phyloP scores from a whole-genome alignment of 2,329 filamentous ascomycete species.

The Aspergillus sp. region DNA sequence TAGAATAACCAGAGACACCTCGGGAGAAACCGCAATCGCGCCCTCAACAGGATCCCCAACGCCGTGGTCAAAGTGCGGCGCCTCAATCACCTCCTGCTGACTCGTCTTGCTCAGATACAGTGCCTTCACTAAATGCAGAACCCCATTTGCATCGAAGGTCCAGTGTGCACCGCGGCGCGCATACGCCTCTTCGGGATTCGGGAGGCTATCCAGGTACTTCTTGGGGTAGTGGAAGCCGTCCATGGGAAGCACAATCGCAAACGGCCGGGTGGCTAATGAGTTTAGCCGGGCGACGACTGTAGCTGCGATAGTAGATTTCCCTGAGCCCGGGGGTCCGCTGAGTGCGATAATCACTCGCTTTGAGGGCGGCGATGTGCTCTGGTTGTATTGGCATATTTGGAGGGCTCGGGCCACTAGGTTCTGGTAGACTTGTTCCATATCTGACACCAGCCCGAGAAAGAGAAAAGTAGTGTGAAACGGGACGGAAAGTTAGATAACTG shows the following conservation, averaged over 20 bases:
- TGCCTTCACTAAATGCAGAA: not conserved
- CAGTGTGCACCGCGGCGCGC: too few species aligned
- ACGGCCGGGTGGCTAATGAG: not conserved
- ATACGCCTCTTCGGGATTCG: too few species aligned
- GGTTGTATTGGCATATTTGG: not conserved
- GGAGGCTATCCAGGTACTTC: not conserved
- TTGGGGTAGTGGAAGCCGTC: slow-evolving; percentile 4
- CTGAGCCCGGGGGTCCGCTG: not conserved
- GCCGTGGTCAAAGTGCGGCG: slow-evolving; percentile 7
- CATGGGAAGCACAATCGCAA: slow-evolving; percentile 2
- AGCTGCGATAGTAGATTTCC: slow-evolving; percentile 4
- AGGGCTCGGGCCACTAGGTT: not conserved
- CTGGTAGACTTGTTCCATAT: not conserved
- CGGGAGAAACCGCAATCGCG: too few species aligned
- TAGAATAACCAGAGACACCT: not conserved
- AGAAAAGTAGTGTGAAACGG: too few species aligned
- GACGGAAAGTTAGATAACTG: too few species aligned
- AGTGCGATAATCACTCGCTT: not conserved
- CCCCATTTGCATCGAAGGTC: not conserved
- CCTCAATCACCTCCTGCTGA: not conserved
- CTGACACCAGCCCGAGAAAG: too few species aligned
- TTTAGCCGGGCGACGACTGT: slow-evolving; percentile 1
- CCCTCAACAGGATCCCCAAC: not conserved
- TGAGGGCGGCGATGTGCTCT: not conserved
- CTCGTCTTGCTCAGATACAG: not conserved